Base-by-base conservation (phyloP, 2,329 filamentous ascomycete species). In the Alternaria brassicae region DNA sequence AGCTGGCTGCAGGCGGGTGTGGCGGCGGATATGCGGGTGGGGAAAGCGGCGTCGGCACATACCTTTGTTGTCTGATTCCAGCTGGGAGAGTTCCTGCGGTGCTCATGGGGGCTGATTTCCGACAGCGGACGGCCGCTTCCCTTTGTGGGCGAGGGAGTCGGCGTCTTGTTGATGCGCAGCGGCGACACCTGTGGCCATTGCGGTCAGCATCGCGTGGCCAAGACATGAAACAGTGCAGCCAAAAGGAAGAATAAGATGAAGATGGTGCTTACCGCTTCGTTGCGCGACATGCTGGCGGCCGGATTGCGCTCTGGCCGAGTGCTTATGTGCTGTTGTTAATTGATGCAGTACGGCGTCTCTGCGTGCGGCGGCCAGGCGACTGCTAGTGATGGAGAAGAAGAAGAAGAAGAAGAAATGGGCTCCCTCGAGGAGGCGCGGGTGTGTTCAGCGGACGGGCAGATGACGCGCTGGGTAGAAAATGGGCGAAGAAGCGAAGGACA, bases 81-180 rank as follows among this genome's bases (percentile, higher is more conserved):
- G 82, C 91, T 96, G 53, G 93, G 93, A 50, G 93, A 97, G 82
- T 98, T 98, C 72, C 93, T 87, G 76, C 94, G 88, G 78, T 88
- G 89, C 80, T 93, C 92, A 63, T 91, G 91, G 52, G 91, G 91
- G 69, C 91, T 92, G 74, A 99, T 88, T 82, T 99, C 95, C 62
- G 92, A 91, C 66, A 99, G 85, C 58, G 95, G 91, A 47, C 75
- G 71, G 85, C 78, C 78, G 58, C 78, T 80, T 72, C 85, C 83
- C 78, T 89, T 93, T 72, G 82, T 79, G 42, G 90, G 87, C 60
- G 89, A 88, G 85, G 82, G 56, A 82, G 85, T 70, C n/a, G 74
- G 74, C 72, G 80, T 85, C 81, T 92, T 93, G 80, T 89, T 89
- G 72, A 94, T 92, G 80, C 90, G 89, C 81, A 94, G 81, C 73